Evolutionary conservation across 176 grass and related monocot genomes (phyloP).

Genomic region (Aechmea fasciata): DNA sequence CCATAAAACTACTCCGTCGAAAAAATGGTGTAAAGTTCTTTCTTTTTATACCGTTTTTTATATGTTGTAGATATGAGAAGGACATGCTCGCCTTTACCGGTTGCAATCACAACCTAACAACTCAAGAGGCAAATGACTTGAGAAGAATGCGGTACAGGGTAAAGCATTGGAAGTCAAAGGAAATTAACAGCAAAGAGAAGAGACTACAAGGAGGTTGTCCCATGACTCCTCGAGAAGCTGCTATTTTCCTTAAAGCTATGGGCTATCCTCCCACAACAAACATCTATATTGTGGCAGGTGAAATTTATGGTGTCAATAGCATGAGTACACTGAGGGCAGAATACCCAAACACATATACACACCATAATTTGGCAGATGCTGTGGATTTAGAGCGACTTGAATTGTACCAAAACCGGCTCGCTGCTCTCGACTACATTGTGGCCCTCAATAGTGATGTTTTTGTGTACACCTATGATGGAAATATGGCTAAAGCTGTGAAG

Average conservation of each 20-base stretch:
- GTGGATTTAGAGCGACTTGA: conserved; percentile 51
- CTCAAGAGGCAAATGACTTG: conserved; percentile 54
- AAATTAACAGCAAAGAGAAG: conserved; percentile 69
- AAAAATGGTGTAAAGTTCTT: not conserved
- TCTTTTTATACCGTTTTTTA: not conserved
- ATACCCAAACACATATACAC: conserved; percentile 83
- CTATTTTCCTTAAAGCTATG: conserved; percentile 84
- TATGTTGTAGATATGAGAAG: conserved; percentile 76
- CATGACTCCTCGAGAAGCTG: conserved; percentile 86
- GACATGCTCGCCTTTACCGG: conserved; percentile 98
- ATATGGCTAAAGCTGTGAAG: conserved; percentile 94
- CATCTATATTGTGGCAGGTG: conserved; percentile 89
- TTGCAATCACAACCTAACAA: conserved; percentile 77
- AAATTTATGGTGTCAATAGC: conserved; percentile 75
- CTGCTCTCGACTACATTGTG: conserved; percentile 77
- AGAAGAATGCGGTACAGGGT: conserved; percentile 66
- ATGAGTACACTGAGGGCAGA: conserved; percentile 52
- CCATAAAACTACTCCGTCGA: too few species aligned
- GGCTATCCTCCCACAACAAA: conserved; percentile 89
- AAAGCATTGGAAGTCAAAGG: conserved; percentile 91
- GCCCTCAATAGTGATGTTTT: conserved; percentile 80
- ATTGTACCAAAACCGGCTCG: conserved; percentile 71
- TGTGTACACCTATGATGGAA: conserved; percentile 95
- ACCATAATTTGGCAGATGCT: conserved; percentile 44
- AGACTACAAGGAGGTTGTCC: conserved; percentile 82